Evolutionary conservation across 805 yeast species (phyloP).

Genomic region (Cyberlindnera mrakii): DNA sequence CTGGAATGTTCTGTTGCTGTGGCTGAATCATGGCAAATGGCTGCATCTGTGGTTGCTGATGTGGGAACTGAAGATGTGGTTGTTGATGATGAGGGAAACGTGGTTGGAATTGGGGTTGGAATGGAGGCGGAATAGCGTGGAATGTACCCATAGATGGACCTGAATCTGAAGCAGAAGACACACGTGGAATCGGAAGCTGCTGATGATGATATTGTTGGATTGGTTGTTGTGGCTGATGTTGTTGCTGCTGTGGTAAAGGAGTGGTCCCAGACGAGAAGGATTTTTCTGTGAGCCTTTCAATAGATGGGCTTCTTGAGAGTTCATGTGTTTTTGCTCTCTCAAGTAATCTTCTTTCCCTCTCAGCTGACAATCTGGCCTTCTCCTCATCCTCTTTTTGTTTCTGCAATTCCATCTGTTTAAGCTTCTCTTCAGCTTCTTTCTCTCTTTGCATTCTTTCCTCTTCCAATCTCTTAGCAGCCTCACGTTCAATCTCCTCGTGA

Average conservation of each 20-base stretch:
- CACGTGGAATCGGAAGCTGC: neutral
- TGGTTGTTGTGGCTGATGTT: neutral
- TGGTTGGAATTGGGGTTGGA: neutral
- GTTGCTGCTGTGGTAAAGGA: conserved; percentile 2
- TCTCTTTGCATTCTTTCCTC: conserved; percentile 15
- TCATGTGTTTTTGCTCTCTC: conserved; percentile 9
- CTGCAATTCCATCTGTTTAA: conserved; percentile 18
- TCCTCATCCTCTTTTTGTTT: conserved; percentile 19
- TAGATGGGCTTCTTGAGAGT: neutral
- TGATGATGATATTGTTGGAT: conserved; percentile 1
- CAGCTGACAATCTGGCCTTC: conserved; percentile 13
- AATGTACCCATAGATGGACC: no score
- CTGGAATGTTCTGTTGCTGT: neutral
- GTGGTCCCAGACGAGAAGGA: neutral
- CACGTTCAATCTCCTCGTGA: conserved; percentile 21
- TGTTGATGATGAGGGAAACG: conserved; percentile 5
- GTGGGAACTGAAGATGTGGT: neutral
- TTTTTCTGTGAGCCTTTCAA: neutral
- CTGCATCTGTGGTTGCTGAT: neutral
- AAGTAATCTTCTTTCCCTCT: conserved; percentile 12
- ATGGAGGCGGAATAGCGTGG: neutral
- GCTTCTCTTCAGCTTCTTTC: conserved; percentile 17
- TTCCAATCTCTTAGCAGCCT: conserved; percentile 16
- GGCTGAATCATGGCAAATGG: neutral
- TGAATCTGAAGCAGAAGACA: neutral